phyloP scores from a whole-genome alignment of 495 filamentous ascomycete genomes.

The Podospora conica region DNA sequence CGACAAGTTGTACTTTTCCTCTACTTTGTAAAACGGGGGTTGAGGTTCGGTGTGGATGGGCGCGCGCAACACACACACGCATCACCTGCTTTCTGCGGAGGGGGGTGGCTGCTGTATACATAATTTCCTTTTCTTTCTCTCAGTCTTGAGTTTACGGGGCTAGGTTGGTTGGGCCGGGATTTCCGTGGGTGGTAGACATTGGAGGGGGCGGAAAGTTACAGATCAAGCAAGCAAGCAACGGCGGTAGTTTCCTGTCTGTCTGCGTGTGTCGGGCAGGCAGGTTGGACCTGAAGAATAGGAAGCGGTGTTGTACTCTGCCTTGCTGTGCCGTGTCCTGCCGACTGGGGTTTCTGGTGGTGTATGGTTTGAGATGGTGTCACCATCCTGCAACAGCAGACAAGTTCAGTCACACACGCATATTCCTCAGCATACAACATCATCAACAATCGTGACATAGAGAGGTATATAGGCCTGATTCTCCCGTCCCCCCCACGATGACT shows the following conservation, averaged over 20 bases:
- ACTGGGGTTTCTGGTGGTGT: no score
- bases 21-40: neutral
- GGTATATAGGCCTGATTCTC: neutral
- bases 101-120: neutral
- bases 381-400: no score
- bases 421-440: neutral
- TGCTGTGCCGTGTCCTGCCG: no score
- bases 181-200: neutral
- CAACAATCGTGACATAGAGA: neutral
- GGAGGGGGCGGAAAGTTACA: neutral
- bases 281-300: neutral
- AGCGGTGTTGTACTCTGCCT: neutral
- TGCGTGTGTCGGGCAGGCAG: neutral
- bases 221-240: neutral
- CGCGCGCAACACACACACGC: neutral
- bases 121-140: neutral
- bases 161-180: neutral
- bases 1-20: neutral
- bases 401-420: neutral
- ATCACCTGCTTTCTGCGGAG: neutral
- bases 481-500: neutral
- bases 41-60: neutral
- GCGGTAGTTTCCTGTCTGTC: neutral
- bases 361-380: no score
- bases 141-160: neutral